Evolutionary conservation across 2,329 filamentous ascomycete species (phyloP).

Genomic region (Epichloe hybrida): DNA sequence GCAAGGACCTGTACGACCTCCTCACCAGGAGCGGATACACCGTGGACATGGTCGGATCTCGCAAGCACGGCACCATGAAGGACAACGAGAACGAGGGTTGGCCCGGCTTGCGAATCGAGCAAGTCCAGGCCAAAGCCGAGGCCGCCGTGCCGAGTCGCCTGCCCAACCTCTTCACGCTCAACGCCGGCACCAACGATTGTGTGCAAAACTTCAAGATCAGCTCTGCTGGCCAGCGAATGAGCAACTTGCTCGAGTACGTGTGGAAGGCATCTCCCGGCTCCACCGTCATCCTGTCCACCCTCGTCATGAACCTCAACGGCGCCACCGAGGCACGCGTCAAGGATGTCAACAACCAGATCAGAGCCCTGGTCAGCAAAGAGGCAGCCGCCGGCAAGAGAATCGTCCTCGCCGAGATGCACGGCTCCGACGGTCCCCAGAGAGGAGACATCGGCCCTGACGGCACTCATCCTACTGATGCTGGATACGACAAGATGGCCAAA

Average conservation of each 20-base stretch:
- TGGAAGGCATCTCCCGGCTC: conserved; percentile 17
- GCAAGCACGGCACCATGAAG: conserved; percentile 23
- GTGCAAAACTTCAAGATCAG: conserved; percentile 18
- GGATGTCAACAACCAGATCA: conserved; percentile 21
- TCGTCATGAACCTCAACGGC: conserved; percentile 19
- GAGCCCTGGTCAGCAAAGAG: conserved; percentile 14
- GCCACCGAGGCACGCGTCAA: conserved; percentile 16
- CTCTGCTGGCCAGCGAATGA: conserved; percentile 19
- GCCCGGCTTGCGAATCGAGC: conserved; percentile 26
- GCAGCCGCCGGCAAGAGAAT: conserved; percentile 17
- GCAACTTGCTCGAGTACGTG: conserved; percentile 22
- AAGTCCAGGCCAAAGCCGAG: conserved; percentile 22
- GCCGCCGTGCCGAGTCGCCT: conserved; percentile 16
- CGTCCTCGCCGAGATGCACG: conserved; percentile 28
- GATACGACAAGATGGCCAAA: conserved; percentile 28
- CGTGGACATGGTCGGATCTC: conserved; percentile 18
- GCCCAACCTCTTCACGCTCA: conserved; percentile 28
- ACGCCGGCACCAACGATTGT: conserved; percentile 32
- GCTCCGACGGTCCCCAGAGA: conserved; percentile 14
- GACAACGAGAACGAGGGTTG: conserved; percentile 32
- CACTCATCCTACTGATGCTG: conserved; percentile 25
- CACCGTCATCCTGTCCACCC: conserved; percentile 25
- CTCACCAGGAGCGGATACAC: conserved; percentile 20
- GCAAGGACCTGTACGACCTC: conserved; percentile 17
- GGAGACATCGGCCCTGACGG: conserved; percentile 22